phyloP scores from a whole-genome alignment of 2,329 filamentous ascomycete genomes.

The Monilinia laxa region DNA sequence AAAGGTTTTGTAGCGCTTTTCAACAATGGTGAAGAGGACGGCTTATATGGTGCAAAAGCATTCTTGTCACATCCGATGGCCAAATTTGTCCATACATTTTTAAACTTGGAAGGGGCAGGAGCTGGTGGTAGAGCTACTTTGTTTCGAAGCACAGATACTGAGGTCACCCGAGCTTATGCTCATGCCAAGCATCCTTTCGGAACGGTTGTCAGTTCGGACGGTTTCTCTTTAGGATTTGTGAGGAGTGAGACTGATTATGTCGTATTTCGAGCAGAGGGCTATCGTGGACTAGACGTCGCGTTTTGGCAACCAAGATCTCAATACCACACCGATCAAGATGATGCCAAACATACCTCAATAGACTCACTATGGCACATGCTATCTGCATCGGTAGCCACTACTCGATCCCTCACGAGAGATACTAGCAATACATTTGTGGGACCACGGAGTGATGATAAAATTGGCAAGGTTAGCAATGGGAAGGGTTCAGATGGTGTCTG shows the following conservation, averaged over 20 bases:
- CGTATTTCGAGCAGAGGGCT: constrained; percentile 75
- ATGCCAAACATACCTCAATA: constrained; percentile 72
- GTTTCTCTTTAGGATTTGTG: constrained; percentile 76
- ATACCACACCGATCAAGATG: constrained; percentile 91
- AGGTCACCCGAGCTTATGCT: constrained; percentile 78
- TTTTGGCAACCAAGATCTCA: constrained; percentile 83
- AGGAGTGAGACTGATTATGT: constrained; percentile 87
- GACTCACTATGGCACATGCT: constrained; percentile 91
- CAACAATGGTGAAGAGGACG: constrained; percentile 97
- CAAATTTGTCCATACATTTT: constrained; percentile 78
- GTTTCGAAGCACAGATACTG: constrained; percentile 83
- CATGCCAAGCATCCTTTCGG: constrained; percentile 75
- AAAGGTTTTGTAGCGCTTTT: constrained; percentile 80
- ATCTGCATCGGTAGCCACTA: constrained; percentile 74
- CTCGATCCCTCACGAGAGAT: constrained; percentile 68
- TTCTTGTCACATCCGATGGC: constrained; percentile 82
- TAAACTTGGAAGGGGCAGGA: constrained; percentile 93
- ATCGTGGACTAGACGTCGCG: constrained; percentile 86
- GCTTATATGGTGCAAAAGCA: constrained; percentile 79
- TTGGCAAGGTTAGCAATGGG: constrained; percentile 65
- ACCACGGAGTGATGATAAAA: constrained; percentile 52
- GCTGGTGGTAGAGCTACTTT: constrained; percentile 85
- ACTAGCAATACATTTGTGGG: constrained; percentile 66
- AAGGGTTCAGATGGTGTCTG: constrained; percentile 72
- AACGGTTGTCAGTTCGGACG: constrained; percentile 77